Evolutionary conservation across 1,284 basidiomycete species (phyloP).

Genomic region (Lentinula novae-zelandiae): DNA sequence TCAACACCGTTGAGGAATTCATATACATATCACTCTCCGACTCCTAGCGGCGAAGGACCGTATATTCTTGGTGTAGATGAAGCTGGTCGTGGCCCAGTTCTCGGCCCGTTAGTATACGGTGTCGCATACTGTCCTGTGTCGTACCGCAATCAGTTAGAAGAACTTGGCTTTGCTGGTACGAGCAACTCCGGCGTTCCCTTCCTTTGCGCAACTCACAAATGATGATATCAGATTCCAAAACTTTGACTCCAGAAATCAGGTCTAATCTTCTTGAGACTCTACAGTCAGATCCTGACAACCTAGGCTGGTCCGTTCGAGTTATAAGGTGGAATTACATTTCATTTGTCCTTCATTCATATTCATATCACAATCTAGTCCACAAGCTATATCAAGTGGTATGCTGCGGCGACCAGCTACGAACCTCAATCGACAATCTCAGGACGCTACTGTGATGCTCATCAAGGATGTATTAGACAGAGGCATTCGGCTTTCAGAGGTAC

Average conservation of each 20-base stretch:
- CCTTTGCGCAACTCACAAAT: slow-evolving; percentile 9
- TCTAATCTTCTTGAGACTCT: slow-evolving; percentile 59
- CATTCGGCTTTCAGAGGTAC: slow-evolving; percentile 79
- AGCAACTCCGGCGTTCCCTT: background rate
- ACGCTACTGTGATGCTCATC: slow-evolving; percentile 89
- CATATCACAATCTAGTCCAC: slow-evolving; percentile 55
- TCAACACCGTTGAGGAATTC: slow-evolving; percentile 62
- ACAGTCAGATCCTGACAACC: slow-evolving; percentile 59
- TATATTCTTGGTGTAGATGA: slow-evolving; percentile 96
- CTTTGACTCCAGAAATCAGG: slow-evolving; percentile 74
- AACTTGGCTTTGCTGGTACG: slow-evolving; percentile 86
- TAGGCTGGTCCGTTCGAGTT: slow-evolving; percentile 84
- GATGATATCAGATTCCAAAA: slow-evolving; percentile 79
- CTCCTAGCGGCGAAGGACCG: slow-evolving; percentile 59
- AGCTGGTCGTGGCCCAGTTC: slow-evolving; percentile 91
- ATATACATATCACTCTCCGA: slow-evolving; percentile 81
- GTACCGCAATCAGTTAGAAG: slow-evolving; percentile 73
- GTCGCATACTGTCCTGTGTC: slow-evolving; percentile 87
- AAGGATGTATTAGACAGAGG: slow-evolving; percentile 78
- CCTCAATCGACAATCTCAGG: slow-evolving; percentile 90
- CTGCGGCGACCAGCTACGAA: slow-evolving; percentile 81
- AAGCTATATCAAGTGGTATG: slow-evolving; percentile 92
- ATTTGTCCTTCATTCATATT: slow-evolving; percentile 6
- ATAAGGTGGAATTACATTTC: slow-evolving; percentile 46
- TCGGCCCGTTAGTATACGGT: slow-evolving; percentile 95